phyloP scores from a whole-genome alignment of 305 asterid genomes.

The Rubia tinctorum region DNA sequence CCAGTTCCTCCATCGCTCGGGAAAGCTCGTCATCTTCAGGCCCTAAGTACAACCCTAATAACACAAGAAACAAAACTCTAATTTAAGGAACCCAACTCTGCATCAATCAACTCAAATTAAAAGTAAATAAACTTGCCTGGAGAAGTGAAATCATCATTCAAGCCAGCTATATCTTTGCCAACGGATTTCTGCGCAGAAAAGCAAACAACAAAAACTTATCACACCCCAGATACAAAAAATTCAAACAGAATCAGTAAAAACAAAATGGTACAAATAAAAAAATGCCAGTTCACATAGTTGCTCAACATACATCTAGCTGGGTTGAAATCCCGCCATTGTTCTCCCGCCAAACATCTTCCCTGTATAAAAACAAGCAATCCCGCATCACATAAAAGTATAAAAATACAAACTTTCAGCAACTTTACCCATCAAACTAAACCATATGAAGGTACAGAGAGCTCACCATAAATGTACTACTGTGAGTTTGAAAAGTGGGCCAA shows the following conservation, averaged over 20 bases:
- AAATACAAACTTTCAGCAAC: background rate
- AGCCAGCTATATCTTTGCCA: conserved; percentile 21
- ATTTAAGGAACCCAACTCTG: background rate
- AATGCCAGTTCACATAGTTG: background rate
- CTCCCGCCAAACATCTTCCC: conserved; percentile 47
- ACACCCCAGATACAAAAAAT: background rate
- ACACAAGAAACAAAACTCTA: conserved; percentile 12
- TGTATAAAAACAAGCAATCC: conserved; percentile 27
- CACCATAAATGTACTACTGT: conserved; percentile 70
- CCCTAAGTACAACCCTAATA: conserved; percentile 37
- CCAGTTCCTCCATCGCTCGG: conserved; percentile 57
- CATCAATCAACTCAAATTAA: background rate
- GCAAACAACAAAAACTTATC: background rate
- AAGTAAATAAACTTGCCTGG: conserved; percentile 33
- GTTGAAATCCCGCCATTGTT: conserved; percentile 26
- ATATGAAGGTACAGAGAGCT: conserved; percentile 7
- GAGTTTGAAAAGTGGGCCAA: conserved; percentile 66
- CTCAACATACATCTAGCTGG: conserved; percentile 26
- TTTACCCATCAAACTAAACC: background rate
- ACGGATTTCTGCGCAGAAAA: conserved; percentile 32
- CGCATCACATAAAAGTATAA: background rate
- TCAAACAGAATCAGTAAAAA: background rate
- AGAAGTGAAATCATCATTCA: conserved; percentile 3
- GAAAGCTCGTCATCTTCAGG: conserved; percentile 53
- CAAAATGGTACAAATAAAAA: background rate